These are phyloP conservation scores for Copromyces sp. DNA, from an alignment of 495 filamentous ascomycete species.

Conservation along the genomic window DNA sequence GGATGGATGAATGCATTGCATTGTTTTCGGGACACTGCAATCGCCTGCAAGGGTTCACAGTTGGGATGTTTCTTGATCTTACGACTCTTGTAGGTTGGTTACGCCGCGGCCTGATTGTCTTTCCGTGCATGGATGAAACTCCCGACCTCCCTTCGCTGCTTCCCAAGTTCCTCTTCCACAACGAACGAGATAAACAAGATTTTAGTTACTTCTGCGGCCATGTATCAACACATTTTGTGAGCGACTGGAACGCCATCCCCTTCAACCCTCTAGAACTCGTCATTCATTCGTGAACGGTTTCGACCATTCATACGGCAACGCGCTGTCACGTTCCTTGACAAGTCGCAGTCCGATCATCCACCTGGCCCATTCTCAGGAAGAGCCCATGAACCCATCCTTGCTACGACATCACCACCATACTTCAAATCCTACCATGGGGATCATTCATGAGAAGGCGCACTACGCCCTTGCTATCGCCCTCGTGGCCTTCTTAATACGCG, in stretches of 20 bases:
- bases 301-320: not conserved
- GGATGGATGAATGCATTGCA: not conserved
- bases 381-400: not conserved
- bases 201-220: not conserved
- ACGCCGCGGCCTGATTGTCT: not conserved
- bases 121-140: not conserved
- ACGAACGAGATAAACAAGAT: not conserved
- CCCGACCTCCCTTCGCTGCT: not conserved
- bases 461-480: constrained; percentile 8
- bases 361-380: not conserved
- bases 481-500: constrained; percentile 12
- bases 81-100: not conserved
- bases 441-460: constrained; percentile 9
- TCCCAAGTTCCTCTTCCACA: not conserved
- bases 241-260: not conserved
- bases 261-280: not conserved
- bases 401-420: not conserved
- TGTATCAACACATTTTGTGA: not conserved
- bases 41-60: not conserved
- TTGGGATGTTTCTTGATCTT: not conserved
- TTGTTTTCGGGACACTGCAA: not conserved
- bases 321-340: not conserved
- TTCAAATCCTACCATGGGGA: constrained; percentile 4
- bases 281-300: not conserved
- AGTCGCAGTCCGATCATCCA: not conserved